These are phyloP conservation scores for Penicillium robsamsonii DNA, from an alignment of 495 filamentous ascomycete genomes.

Conservation along the genomic window DNA sequence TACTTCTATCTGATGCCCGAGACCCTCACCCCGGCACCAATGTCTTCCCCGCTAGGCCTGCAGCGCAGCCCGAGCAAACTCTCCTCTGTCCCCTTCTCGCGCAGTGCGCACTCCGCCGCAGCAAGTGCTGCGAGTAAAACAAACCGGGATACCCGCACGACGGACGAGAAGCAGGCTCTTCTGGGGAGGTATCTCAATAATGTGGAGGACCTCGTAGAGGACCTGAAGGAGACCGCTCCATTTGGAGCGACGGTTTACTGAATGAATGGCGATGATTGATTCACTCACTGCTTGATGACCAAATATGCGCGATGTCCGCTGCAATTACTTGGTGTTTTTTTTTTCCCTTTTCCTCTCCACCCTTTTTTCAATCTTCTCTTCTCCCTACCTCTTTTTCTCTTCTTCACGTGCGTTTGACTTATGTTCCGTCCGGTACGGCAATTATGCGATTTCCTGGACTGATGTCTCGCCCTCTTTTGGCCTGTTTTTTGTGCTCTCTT, in stretches of 20 bases:
- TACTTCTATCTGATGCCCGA: conserved; percentile 99
- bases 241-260: conserved; percentile 49
- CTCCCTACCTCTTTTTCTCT: conserved; percentile 17
- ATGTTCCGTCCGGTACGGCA: conserved; percentile 29
- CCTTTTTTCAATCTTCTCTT: conserved; percentile 2
- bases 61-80: conserved; percentile 74
- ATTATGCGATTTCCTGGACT: conserved; percentile 14
- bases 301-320: conserved; percentile 17
- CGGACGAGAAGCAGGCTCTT: conserved; percentile 83
- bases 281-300: conserved; percentile 17
- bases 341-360: conserved; percentile 7
- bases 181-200: conserved; percentile 81
- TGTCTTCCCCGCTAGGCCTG: conserved; percentile 43
- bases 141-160: conserved; percentile 59
- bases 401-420: conserved; percentile 23
- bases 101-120: conserved; percentile 39
- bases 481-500: conserved; percentile 15
- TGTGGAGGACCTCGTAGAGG: conserved; percentile 88
- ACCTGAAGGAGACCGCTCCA: conserved; percentile 73
- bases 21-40: conserved; percentile 50
- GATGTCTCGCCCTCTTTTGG: conserved; percentile 17
- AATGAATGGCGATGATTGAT: conserved; percentile 19
- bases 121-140: conserved; percentile 34
- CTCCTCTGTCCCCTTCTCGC: conserved; percentile 36
- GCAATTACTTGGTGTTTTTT: conserved; percentile 17